Conservation (phyloP, 2,329 filamentous ascomycete genomes). For the Coniochaeta sp. region DNA sequence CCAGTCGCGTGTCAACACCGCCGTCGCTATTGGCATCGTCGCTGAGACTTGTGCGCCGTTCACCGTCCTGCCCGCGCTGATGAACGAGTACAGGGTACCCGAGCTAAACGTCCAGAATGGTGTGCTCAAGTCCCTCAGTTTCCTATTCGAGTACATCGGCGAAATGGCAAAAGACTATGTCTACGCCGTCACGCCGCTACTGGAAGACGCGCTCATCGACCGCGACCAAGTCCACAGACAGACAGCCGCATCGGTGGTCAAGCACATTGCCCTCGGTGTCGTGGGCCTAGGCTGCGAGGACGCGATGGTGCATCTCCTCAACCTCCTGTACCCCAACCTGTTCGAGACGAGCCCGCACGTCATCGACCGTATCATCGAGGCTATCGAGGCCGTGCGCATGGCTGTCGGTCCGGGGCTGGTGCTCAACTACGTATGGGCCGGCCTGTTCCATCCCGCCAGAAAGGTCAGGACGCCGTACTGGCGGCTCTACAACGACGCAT, state of each 20-base stretch:
- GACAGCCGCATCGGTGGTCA: slow-evolving; percentile 92
- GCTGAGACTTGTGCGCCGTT: slow-evolving; percentile 98
- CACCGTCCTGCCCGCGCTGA: slow-evolving; percentile 93
- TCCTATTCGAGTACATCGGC: slow-evolving; percentile 98
- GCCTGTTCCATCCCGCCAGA: slow-evolving; percentile 90
- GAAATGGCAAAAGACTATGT: slow-evolving; percentile 99
- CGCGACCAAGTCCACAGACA: slow-evolving; percentile 97
- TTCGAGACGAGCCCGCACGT: slow-evolving; percentile 98
- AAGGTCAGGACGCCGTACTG: slow-evolving; percentile 95
- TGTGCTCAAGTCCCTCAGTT: slow-evolving; percentile 92
- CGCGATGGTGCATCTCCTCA: slow-evolving; percentile 95
- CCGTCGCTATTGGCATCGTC: slow-evolving; percentile 96
- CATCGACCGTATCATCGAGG: slow-evolving; percentile 95
- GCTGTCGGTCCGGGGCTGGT: slow-evolving; percentile 86
- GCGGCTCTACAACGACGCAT: slow-evolving; percentile 94
- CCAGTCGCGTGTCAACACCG: slow-evolving; percentile 96
- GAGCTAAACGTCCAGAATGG: slow-evolving; percentile 99
- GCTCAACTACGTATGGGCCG: slow-evolving; percentile 98
- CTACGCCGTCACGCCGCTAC: slow-evolving; percentile 89
- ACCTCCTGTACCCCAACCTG: slow-evolving; percentile 90
- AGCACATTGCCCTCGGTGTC: slow-evolving; percentile 96
- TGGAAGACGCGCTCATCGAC: slow-evolving; percentile 96
- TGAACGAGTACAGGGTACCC: slow-evolving; percentile 98
- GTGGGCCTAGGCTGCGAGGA: slow-evolving; percentile 96
- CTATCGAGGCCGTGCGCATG: slow-evolving; percentile 91